phyloP scores from a whole-genome alignment of 768 basidiomycete genomes.

The Hebeloma cylindrosporum region DNA sequence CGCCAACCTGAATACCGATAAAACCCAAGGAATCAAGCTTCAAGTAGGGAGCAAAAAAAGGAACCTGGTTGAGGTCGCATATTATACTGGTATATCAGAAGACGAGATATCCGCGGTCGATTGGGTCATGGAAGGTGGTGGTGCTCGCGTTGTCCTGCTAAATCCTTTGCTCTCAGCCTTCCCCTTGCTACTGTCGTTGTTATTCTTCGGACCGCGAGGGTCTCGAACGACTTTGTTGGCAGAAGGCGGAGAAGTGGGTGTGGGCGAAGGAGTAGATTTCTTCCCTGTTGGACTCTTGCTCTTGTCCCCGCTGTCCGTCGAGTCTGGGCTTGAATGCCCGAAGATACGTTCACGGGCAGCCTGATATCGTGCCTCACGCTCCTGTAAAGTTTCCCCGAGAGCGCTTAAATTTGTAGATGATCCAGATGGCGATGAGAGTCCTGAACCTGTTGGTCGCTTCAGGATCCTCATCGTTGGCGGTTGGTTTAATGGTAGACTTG shows the following conservation, averaged over 20 bases:
- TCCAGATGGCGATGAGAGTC: conserved; percentile 27
- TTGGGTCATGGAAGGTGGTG: background rate
- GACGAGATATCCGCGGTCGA: background rate
- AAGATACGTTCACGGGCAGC: conserved; percentile 77
- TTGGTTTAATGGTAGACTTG: conserved; percentile 46
- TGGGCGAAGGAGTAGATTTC: conserved; percentile 2
- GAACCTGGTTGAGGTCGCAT: too few species aligned
- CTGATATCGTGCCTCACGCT: conserved; percentile 72
- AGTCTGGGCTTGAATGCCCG: conserved; percentile 30
- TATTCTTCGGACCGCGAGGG: conserved; percentile 26
- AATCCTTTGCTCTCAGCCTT: conserved; percentile 23
- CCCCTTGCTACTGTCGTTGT: background rate
- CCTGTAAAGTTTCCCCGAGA: conserved; percentile 45
- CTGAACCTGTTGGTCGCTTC: conserved; percentile 66
- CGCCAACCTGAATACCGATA: too few species aligned
- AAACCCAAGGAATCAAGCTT: too few species aligned
- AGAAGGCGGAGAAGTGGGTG: conserved; percentile 4
- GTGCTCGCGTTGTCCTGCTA: conserved; percentile 14
- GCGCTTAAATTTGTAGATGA: conserved; percentile 26
- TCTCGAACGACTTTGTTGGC: conserved; percentile 25
- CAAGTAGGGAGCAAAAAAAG: too few species aligned
- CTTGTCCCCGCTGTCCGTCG: conserved; percentile 8
- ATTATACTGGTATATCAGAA: conserved; percentile 7
- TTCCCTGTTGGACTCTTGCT: conserved; percentile 4
- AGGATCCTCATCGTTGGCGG: conserved; percentile 69